Base-by-base conservation (phyloP, 208 protist species). In the Tetramitus jugosus region DNA sequence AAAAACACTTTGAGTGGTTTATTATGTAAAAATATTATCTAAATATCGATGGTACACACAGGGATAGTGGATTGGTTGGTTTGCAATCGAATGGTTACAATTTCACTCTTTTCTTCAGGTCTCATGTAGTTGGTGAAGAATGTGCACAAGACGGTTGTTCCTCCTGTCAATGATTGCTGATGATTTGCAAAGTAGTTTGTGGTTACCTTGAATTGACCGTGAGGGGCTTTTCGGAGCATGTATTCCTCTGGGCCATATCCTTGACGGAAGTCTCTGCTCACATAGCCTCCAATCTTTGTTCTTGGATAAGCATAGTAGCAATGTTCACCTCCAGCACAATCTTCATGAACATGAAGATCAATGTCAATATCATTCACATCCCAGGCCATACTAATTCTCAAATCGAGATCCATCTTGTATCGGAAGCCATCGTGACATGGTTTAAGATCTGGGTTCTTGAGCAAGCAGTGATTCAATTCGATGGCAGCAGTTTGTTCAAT, bases 141-240 rank as follows among this genome's bases (percentile, higher is more conserved):
- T 0, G 65, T 71, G 29, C 35, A 71, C 39, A 71, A 49, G 8
- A 71, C 65, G 33, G 39, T 71, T 14, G 65, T 71, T 46, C 65
- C 65, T 29, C 65, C 65, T 35, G 65, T 49, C n/a, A 71, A 49
- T 33, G 8, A 35, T 33, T 71, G 35, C 20, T 29, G 17, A 71
- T 71, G 65, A 71, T 49, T 71, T 71, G 35, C 17, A 71, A 71
- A 71, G 10, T 71, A 71, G n/a, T 71, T 71, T 29, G 40, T 71
- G 23, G 20, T 49, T 2, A 29, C 65, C 26, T 49, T 71, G n/a
- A 49, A 71, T 17, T 23, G 43, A 37, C 65, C 65, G 26, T 3
- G 3, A 35, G 4, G 65, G 6, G 65, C 65, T 33, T 35, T 33
- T 49, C 49, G 43, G 8, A 71, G 33, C 65, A 71, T 71, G 40